phyloP scores from a whole-genome alignment of 495 filamentous ascomycete genomes.

The Penicillium angulare region DNA sequence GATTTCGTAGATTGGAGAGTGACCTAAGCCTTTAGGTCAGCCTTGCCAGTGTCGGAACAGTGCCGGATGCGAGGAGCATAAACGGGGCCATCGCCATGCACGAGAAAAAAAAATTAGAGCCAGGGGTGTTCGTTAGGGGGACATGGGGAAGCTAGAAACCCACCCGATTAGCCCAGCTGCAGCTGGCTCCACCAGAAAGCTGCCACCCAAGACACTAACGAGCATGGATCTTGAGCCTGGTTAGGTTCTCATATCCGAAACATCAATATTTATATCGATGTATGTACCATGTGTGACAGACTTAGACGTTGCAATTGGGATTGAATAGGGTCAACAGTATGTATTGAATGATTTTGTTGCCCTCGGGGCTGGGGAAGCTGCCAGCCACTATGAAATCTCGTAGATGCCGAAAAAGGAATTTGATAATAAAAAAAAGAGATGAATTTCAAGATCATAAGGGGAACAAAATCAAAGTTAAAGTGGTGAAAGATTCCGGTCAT shows the following conservation, averaged over 20 bases:
- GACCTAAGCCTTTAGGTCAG: slow-evolving; percentile 21
- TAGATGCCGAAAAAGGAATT: too few species aligned
- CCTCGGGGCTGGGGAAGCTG: neutral
- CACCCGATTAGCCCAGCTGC: slow-evolving; percentile 37
- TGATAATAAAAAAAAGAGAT: neutral
- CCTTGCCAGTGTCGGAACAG: slow-evolving; percentile 24
- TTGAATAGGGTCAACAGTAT: too few species aligned
- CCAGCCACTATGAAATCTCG: too few species aligned
- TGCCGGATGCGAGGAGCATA: slow-evolving; percentile 25
- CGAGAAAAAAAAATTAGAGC: slow-evolving; percentile 9
- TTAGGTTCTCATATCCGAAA: neutral
- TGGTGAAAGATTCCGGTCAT: neutral
- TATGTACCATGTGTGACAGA: too few species aligned
- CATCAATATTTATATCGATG: neutral
- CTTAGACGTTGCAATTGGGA: too few species aligned
- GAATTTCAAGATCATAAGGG: too few species aligned
- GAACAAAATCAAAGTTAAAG: neutral
- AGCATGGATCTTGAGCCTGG: neutral
- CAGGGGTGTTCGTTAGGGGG: slow-evolving; percentile 43
- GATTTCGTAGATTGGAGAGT: slow-evolving; percentile 8
- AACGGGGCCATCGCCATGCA: slow-evolving; percentile 13
- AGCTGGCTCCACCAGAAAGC: slow-evolving; percentile 32
- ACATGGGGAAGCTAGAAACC: slow-evolving; percentile 36
- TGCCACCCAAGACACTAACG: slow-evolving; percentile 30
- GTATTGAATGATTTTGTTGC: too few species aligned